These are phyloP conservation scores for Penicillium expansum DNA, from an alignment of 2,329 filamentous ascomycete species.

Conservation along the genomic window DNA sequence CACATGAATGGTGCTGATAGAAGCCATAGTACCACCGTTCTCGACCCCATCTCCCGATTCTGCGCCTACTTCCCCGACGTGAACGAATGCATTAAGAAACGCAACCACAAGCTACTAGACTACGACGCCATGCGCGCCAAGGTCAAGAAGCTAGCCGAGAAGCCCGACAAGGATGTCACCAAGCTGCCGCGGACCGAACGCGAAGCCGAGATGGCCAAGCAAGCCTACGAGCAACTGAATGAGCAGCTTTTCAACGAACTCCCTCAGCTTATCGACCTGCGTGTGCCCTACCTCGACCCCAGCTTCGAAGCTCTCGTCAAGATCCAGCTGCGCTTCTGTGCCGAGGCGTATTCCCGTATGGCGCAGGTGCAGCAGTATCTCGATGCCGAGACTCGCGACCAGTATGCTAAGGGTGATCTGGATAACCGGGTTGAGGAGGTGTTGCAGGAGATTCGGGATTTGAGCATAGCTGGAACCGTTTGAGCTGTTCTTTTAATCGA, in stretches of 20 bases:
- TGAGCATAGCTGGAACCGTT: slow-evolving; percentile 83
- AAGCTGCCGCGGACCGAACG: slow-evolving; percentile 95
- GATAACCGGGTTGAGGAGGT: slow-evolving; percentile 93
- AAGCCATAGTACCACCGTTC: slow-evolving; percentile 69
- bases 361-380: slow-evolving; percentile 98
- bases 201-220: slow-evolving; percentile 91
- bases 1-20: not conserved
- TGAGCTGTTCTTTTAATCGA: slow-evolving; percentile 28
- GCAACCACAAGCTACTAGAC: slow-evolving; percentile 96
- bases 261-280: slow-evolving; percentile 92
- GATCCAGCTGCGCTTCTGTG: slow-evolving; percentile 96
- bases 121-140: slow-evolving; percentile 95
- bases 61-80: slow-evolving; percentile 99
- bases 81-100: slow-evolving; percentile 99
- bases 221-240: slow-evolving; percentile 93
- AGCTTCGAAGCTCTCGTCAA: slow-evolving; percentile 98
- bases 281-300: slow-evolving; percentile 94
- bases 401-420: slow-evolving; percentile 90
- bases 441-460: slow-evolving; percentile 89
- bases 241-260: slow-evolving; percentile 91
- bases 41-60: slow-evolving; percentile 93
- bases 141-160: slow-evolving; percentile 95
- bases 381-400: slow-evolving; percentile 89
- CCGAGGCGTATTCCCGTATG: slow-evolving; percentile 96
- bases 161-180: slow-evolving; percentile 96